Evolutionary conservation across 106 monocot genomes (phyloP).

Genomic region (Narthecium ossifragum): DNA sequence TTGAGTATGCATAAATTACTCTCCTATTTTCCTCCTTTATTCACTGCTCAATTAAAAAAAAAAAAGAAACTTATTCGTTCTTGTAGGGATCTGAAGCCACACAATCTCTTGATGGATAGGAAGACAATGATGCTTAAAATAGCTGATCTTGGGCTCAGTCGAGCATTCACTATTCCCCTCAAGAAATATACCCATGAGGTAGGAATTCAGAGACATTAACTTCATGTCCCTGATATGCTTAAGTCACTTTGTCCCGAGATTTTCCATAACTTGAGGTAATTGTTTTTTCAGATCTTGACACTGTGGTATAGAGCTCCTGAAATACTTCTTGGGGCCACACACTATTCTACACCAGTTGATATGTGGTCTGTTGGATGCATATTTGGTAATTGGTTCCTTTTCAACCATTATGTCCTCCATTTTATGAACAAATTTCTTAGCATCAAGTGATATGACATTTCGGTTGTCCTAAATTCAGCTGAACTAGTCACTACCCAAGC

Average conservation of each 20-base stretch:
- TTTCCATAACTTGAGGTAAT: too few species aligned
- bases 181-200: constrained; percentile 99
- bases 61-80: too few species aligned
- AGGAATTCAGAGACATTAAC: background rate
- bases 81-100: constrained; percentile 86
- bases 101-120: constrained; percentile 90
- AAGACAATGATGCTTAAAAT: constrained; percentile 92
- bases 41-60: too few species aligned
- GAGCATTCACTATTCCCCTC: constrained; percentile 72
- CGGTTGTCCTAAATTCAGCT: constrained; percentile 27
- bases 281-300: constrained; percentile 63
- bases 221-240: background rate
- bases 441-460: background rate
- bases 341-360: constrained; percentile 71
- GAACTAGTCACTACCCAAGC: constrained; percentile 82
- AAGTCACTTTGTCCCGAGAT: too few species aligned
- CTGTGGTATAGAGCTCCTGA: constrained; percentile 87
- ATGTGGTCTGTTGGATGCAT: constrained; percentile 86
- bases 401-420: background rate
- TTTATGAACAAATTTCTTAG: background rate
- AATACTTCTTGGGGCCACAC: constrained; percentile 61
- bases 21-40: too few species aligned
- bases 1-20: too few species aligned
- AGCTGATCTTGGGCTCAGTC: constrained; percentile 89
- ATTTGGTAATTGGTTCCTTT: constrained; percentile 35